Evolutionary conservation across 306 rosid species (phyloP), one percentile per base, ranked within the genome.

Genomic region (Gastrolobium villosum): DNA sequence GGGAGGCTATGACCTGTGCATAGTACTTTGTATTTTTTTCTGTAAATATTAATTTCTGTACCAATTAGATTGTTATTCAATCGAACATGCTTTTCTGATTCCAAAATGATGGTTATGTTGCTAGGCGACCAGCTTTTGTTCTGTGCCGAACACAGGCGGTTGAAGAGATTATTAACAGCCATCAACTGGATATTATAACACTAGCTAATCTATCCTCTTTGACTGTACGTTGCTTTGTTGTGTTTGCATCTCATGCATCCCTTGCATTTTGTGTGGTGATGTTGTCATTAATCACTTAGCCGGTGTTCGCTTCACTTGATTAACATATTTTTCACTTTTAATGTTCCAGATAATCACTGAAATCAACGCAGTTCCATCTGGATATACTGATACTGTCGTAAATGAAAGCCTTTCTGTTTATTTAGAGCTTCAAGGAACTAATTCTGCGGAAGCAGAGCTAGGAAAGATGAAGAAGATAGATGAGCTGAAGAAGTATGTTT

Each of bases 131-230:
- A 0, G 89, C 86, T 41, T 75, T 82, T 79, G 86, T 54, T 72
- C 87, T 79, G 30, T 79, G 83, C 78, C 84, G 80, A 57, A 52
- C 83, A n/a, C 74, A 13, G 34, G 81, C 1, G 52, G 79, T 72
- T 60, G 63, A 48, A 61, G 83, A 76, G 64, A 61, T 86, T 80
- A 61, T 86, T 62, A 72, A 15, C 40, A 53, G 46, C 57, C 87
- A 72, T 74, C 85, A 86, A 76, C 79, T 89, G 60, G 98, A 89
- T 86, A 90, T 93, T 78, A 74, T 77, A 56, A 88, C 98, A 56
- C 89, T 93, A 20, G 98, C 98, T 62, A 93, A 89, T 88, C 53
- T 93, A 65, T 89, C 96, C 45, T 86, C 96, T 70, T 69, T 93
- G 81, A 82, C 79, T 0, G 98, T 93, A 83, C 82, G 89, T 20